Percentiles rank a stretch among this genome's conserved stretches.
phyloP scores from a whole-genome alignment of 179 eudicot species.

The Drosera spatulata region DNA sequence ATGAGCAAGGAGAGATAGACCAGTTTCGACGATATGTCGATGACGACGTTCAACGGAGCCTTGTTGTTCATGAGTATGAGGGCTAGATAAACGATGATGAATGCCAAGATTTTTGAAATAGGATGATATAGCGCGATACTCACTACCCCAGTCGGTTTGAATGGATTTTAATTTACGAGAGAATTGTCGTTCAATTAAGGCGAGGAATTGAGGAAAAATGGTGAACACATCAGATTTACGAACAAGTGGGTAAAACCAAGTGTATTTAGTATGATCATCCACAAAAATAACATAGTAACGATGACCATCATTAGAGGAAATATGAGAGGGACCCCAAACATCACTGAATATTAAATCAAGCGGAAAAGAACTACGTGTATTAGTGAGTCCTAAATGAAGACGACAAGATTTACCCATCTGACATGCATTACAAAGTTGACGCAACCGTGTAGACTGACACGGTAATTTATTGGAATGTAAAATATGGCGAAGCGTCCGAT shows the following conservation, averaged over 20 bases:
- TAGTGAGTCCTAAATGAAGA: neutral
- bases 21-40: neutral
- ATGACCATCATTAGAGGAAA: neutral
- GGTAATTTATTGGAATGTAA: too few relatives aligned
- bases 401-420: too few relatives aligned
- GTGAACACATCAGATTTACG: neutral
- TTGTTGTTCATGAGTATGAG: neutral
- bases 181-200: too few relatives aligned
- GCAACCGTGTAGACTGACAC: too few relatives aligned
- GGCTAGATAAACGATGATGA: too few relatives aligned
- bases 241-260: neutral
- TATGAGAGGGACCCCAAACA: neutral
- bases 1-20: too few relatives aligned
- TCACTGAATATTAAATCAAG: neutral
- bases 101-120: too few relatives aligned
- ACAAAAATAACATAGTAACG: neutral
- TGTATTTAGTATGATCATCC: neutral
- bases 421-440: too few relatives aligned
- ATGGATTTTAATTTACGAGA: too few relatives aligned
- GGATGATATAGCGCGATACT: too few relatives aligned
- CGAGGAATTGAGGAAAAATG: neutral
- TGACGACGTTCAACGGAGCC: neutral
- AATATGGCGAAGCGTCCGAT: too few relatives aligned
- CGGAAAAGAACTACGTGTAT: neutral
- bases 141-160: neutral